Percentiles rank a stretch among this genome's conserved stretches.
Conservation (phyloP, 352 stramenopile genomes). For the Phytopythium delawarense region DNA sequence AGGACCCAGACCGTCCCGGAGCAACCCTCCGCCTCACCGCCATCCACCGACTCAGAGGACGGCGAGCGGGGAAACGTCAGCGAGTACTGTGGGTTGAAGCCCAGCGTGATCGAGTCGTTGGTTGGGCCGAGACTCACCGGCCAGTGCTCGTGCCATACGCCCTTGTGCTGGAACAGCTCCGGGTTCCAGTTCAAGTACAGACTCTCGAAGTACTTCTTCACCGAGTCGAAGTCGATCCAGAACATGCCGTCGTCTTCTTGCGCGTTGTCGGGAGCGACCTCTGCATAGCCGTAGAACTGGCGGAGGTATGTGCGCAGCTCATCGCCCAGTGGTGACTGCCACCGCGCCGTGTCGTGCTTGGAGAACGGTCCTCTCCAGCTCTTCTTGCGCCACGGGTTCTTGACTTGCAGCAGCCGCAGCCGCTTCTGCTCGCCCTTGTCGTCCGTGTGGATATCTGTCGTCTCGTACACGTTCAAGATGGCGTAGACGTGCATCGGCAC, state of each 20-base stretch:
- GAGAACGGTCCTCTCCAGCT: constrained; percentile 88
- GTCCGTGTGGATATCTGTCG: constrained; percentile 24
- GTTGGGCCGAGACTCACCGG: constrained; percentile 71
- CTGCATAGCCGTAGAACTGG: constrained; percentile 35
- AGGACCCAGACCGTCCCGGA: constrained; percentile 86
- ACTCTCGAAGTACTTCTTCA: constrained; percentile 91
- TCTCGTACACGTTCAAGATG: constrained; percentile 91
- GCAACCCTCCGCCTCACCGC: constrained; percentile 5
- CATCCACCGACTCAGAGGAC: constrained; percentile 6
- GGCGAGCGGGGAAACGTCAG: constrained; percentile 53
- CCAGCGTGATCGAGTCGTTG: constrained; percentile 90
- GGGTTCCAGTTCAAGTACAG: constrained; percentile 97
- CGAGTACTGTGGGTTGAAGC: constrained; percentile 93
- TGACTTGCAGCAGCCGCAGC: constrained; percentile 89
- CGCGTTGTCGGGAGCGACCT: constrained; percentile 8
- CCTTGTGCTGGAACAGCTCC: constrained; percentile 84
- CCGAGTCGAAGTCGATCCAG: constrained; percentile 94
- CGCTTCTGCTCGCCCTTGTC: constrained; percentile 27
- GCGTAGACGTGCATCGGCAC: constrained; percentile 97
- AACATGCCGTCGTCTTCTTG: constrained; percentile 92
- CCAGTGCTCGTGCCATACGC: constrained; percentile 82
- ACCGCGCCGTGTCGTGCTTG: constrained; percentile 43
- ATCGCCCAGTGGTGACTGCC: constrained; percentile 48
- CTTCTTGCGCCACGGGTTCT: constrained; percentile 95
- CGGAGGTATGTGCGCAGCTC: constrained; percentile 53